Percentiles rank a stretch among this genome's conserved stretches.
These are phyloP conservation scores for Macadamia integrifolia DNA, from an alignment of 164 flowering plant species.

Conservation along the genomic window DNA sequence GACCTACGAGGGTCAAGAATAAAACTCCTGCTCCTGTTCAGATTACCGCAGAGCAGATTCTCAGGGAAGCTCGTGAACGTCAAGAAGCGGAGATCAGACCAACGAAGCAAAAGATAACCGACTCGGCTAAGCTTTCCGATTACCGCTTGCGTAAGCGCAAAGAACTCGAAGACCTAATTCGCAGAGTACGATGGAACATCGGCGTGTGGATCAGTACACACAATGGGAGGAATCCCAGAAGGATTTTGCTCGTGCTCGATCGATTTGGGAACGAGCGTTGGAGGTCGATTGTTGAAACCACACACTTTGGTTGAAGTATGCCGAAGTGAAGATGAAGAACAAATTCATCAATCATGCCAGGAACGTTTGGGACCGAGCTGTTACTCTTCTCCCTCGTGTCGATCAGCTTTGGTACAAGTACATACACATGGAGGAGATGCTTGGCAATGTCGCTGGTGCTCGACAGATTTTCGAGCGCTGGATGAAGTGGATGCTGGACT, in stretches of 20 bases:
- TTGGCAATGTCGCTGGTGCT: conserved; percentile 83
- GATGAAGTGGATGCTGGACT: conserved; percentile 91
- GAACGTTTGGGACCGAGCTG: conserved; percentile 89
- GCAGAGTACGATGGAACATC: conserved; percentile 72
- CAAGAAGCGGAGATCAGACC: conserved; percentile 94
- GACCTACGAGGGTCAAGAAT: conserved; percentile 89
- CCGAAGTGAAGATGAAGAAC: conserved; percentile 84
- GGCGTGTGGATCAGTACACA: conserved; percentile 83
- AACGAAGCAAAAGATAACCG: conserved; percentile 92
- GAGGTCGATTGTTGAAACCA: conserved; percentile 79
- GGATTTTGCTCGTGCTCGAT: conserved; percentile 75
- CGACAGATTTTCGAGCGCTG: conserved; percentile 81
- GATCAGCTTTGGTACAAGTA: conserved; percentile 97
- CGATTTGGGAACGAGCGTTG: conserved; percentile 88
- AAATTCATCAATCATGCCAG: conserved; percentile 78
- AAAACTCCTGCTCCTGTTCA: conserved; percentile 85
- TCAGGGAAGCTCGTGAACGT: conserved; percentile 86
- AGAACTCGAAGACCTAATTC: conserved; percentile 75
- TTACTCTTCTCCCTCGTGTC: conserved; percentile 53
- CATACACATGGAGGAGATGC: conserved; percentile 92
- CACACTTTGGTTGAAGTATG: conserved; percentile 86
- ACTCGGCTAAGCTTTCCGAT: conserved; percentile 71
- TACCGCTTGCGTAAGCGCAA: conserved; percentile 86
- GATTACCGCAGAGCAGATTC: conserved; percentile 93
- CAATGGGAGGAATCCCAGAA: conserved; percentile 94